Conservation (phyloP, 306 rosid genomes). For the Biancaea sappan region DNA sequence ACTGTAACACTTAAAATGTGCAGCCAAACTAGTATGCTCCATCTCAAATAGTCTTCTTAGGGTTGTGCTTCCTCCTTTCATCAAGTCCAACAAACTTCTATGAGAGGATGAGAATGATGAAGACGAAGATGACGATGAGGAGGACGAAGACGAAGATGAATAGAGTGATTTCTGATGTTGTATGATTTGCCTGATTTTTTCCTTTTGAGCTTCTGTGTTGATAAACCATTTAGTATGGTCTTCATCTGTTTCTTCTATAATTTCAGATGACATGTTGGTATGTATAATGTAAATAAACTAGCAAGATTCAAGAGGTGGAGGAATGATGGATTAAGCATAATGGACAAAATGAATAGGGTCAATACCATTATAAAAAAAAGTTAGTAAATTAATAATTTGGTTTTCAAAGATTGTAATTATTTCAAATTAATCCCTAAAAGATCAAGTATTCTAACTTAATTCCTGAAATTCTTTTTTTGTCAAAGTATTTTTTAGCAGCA, state of each 20-base stretch:
- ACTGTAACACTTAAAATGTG: conserved; percentile 57
- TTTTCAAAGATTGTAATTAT: too few relatives aligned
- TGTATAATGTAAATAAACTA: conserved; percentile 11
- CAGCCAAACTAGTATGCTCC: conserved; percentile 80
- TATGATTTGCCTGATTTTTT: conserved; percentile 56
- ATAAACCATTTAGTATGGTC: conserved; percentile 43
- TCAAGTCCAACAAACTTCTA: conserved; percentile 62
- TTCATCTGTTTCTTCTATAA: conserved; percentile 59
- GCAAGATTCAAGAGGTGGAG: conserved; percentile 18
- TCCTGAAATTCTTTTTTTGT: too few relatives aligned
- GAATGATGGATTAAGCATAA: conserved; percentile 18
- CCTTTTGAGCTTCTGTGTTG: conserved; percentile 54
- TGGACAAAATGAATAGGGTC: conserved; percentile 38
- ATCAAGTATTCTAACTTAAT: too few relatives aligned
- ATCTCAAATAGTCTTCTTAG: conserved; percentile 83
- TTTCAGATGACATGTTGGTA: conserved; percentile 46
- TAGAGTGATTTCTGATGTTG: conserved; percentile 61
- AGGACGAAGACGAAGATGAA: conserved; percentile 31
- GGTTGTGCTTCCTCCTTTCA: conserved; percentile 75
- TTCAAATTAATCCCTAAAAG: too few relatives aligned
- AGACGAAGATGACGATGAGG: conserved; percentile 42
- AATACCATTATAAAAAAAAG: conserved; percentile 5
- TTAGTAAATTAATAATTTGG: too few relatives aligned
- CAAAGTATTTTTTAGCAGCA: too few relatives aligned
- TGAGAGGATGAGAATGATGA: conserved; percentile 44